These are phyloP conservation scores for Berberis vulgaris DNA, from an alignment of 164 flowering plant species.

Conservation along the genomic window DNA sequence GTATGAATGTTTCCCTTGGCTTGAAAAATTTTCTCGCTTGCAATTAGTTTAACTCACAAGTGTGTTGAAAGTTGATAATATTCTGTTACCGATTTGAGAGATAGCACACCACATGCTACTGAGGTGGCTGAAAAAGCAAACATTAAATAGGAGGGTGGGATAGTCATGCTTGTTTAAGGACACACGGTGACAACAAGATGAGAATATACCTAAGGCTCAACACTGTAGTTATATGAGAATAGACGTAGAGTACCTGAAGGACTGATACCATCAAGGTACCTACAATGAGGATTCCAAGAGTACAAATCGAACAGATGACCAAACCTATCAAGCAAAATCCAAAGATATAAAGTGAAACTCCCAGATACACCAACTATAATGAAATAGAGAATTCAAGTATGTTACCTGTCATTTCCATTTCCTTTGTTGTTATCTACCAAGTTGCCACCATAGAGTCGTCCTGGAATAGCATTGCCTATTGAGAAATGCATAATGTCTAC, in stretches of 20 bases:
- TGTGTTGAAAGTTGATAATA: too few relatives aligned
- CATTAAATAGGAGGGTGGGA: too few relatives aligned
- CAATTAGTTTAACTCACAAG: too few relatives aligned
- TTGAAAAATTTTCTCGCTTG: too few relatives aligned
- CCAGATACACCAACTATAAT: not conserved
- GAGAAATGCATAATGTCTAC: slow-evolving; percentile 52
- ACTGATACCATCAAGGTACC: slow-evolving; percentile 70
- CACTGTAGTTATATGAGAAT: too few relatives aligned
- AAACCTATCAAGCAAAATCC: slow-evolving; percentile 35
- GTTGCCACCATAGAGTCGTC: slow-evolving; percentile 48
- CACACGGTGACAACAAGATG: too few relatives aligned
- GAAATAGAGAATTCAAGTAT: not conserved
- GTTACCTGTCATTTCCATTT: slow-evolving; percentile 69
- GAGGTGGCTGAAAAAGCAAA: too few relatives aligned
- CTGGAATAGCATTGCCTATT: slow-evolving; percentile 49
- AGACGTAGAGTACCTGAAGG: slow-evolving; percentile 58
- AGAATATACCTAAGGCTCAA: too few relatives aligned
- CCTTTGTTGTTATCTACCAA: slow-evolving; percentile 32
- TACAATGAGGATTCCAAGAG: slow-evolving; percentile 92
- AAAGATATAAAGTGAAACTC: not conserved
- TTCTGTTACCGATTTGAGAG: too few relatives aligned
- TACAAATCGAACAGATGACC: slow-evolving; percentile 91
- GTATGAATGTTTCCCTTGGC: too few relatives aligned
- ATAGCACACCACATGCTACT: too few relatives aligned
- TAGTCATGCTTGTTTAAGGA: too few relatives aligned